Conservation (phyloP, 345 rosid genomes). For the Streptanthus diversifolius region DNA sequence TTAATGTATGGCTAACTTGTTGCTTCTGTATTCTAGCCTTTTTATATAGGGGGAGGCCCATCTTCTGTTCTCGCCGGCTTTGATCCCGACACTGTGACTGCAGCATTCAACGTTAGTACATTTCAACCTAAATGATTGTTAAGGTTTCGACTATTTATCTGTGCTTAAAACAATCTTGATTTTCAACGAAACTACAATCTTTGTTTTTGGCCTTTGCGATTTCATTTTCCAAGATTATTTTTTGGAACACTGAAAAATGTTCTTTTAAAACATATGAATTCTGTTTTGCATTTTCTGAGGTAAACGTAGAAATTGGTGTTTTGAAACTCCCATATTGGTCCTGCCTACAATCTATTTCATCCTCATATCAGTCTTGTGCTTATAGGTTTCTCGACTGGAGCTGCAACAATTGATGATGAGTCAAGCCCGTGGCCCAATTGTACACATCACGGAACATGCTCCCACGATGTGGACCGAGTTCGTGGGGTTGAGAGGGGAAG, state of each 20-base stretch:
- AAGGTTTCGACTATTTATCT: background rate
- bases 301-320: background rate
- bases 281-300: background rate
- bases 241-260: background rate
- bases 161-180: too few relatives aligned
- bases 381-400: slow-evolving; percentile 52
- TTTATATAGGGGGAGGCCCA: slow-evolving; percentile 86
- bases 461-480: slow-evolving; percentile 57
- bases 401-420: slow-evolving; percentile 39
- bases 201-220: background rate
- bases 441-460: slow-evolving; percentile 42
- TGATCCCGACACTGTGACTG: slow-evolving; percentile 50
- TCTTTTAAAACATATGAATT: background rate
- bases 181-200: too few relatives aligned
- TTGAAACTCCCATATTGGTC: background rate
- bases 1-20: background rate
- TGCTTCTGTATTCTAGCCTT: slow-evolving; percentile 50
- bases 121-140: background rate
- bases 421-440: slow-evolving; percentile 54
- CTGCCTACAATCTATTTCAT: background rate
- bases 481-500: slow-evolving; percentile 43
- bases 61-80: slow-evolving; percentile 66
- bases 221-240: background rate
- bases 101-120: slow-evolving; percentile 68
- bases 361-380: background rate